A percentile compares a stretch with the other conserved stretches of the same genome.
phyloP scores from a whole-genome alignment of 805 yeast genomes.

The Saturnispora galanensis region DNA sequence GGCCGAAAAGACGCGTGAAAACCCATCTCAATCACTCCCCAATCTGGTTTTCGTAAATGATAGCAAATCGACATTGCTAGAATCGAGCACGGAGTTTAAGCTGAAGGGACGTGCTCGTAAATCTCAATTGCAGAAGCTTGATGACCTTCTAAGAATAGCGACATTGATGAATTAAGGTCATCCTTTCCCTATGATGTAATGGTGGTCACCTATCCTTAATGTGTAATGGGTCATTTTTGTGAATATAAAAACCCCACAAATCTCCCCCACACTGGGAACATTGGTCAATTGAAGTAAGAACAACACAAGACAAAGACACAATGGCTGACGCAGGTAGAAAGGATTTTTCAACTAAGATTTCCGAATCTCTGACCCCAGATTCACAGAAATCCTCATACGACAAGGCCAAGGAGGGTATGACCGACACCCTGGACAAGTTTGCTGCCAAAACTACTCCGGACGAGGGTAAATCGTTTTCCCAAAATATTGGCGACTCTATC shows the following conservation, averaged over 20 bases:
- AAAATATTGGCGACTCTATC: conserved; percentile 40
- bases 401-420: conserved; percentile 62
- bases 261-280: neutral
- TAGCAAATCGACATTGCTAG: no score
- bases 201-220: no score
- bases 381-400: conserved; percentile 55
- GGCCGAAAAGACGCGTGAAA: no score
- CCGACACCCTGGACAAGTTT: conserved; percentile 55
- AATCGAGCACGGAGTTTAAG: no score
- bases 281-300: neutral
- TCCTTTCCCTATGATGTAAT: no score
- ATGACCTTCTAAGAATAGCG: no score
- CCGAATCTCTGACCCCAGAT: conserved; percentile 67
- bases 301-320: conserved; percentile 3
- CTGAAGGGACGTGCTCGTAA: no score
- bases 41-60: no score
- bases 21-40: no score
- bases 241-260: neutral
- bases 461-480: conserved; percentile 55
- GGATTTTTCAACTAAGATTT: conserved; percentile 54
- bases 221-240: no score
- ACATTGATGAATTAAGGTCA: no score
- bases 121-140: no score
- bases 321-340: conserved; percentile 51
- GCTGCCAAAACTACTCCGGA: conserved; percentile 58